These are phyloP conservation scores for Saturnispora besseyi DNA, from an alignment of 805 yeast genomes.

Conservation along the genomic window DNA sequence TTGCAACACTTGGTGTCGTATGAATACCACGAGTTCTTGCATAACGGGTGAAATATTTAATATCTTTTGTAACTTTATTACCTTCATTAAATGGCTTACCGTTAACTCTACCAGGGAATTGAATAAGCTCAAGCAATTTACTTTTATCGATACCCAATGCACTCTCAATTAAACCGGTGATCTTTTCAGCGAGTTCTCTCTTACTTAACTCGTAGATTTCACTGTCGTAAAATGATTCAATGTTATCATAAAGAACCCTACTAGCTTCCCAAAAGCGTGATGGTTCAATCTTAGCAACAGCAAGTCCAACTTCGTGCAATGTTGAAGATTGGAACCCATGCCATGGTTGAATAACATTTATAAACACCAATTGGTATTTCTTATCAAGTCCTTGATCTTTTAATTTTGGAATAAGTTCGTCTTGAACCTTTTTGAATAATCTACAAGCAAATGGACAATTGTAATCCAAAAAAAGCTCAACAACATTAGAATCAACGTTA, in stretches of 20 bases:
- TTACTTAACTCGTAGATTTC: conserved; percentile 46
- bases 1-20: conserved; percentile 71
- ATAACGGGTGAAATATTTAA: conserved; percentile 65
- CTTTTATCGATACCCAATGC: conserved; percentile 14
- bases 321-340: conserved; percentile 59
- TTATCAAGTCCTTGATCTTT: conserved; percentile 34
- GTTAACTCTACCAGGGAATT: conserved; percentile 16
- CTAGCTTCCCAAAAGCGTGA: conserved; percentile 49
- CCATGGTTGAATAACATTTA: conserved; percentile 86
- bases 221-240: conserved; percentile 51
- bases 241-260: conserved; percentile 45
- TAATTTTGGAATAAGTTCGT: conserved; percentile 44
- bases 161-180: conserved; percentile 38
- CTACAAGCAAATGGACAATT: conserved; percentile 70
- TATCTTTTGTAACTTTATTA: conserved; percentile 47
- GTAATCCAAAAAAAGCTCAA: conserved; percentile 66
- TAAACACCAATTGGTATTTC: conserved; percentile 50
- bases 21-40: conserved; percentile 74
- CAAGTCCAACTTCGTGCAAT: conserved; percentile 64
- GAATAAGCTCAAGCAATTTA: conserved; percentile 24
- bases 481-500: conserved; percentile 19
- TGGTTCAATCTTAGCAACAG: conserved; percentile 52
- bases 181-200: conserved; percentile 42
- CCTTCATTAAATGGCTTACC: conserved; percentile 43
- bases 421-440: conserved; percentile 46